Base-by-base conservation (phyloP, 768 basidiomycete species). In the Tricholoma terreum region DNA sequence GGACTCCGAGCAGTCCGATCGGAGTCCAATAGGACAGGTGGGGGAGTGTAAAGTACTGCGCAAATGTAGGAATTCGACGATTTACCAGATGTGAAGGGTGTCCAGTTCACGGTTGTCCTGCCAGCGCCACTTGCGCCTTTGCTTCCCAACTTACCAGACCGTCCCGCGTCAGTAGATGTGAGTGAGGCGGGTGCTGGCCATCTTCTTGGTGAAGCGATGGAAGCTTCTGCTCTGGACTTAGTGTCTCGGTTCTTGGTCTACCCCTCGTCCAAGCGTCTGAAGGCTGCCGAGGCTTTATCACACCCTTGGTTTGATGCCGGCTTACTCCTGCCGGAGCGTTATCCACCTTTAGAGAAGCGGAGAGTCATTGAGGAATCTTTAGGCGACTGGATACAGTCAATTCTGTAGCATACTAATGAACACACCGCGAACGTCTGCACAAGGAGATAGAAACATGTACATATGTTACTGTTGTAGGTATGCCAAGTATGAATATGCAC, bases 41-140 rank as follows among this genome's bases (percentile, higher is more conserved):
- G n/a, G n/a, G n/a, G n/a, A n/a, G n/a, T n/a, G n/a, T n/a, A n/a
- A n/a, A n/a, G n/a, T n/a, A n/a, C n/a, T n/a, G n/a, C 10, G 6
- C 14, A n/a, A 27, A 21, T 34, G 9, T 53, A 89, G 86, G 76
- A 73, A 1, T 89, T 89, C 63, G 67, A 74, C 24, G 67, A 72
- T 21, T 77, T 93, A 0, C 89, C 91, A 0, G 83, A 85, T 33
- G 85, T 86, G 0, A 71, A 75, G 45, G 84, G 84, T 38, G 74
- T 94, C 3, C 71, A 80, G 2, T 94, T 94, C 69, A 75, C 76
- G 24, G 66, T 80, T 11, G 83, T 81, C 2, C 75, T 77, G 0
- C 70, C 77, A 0, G 73, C 82, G 4, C 76, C 79, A 15, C 69
- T 92, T n/a, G 56, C 61, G 1, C 66, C 69, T 0, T 64, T 80